These are phyloP conservation scores for Decorospora gaudefroyi DNA, from an alignment of 2,329 filamentous ascomycete species.

Conservation along the genomic window DNA sequence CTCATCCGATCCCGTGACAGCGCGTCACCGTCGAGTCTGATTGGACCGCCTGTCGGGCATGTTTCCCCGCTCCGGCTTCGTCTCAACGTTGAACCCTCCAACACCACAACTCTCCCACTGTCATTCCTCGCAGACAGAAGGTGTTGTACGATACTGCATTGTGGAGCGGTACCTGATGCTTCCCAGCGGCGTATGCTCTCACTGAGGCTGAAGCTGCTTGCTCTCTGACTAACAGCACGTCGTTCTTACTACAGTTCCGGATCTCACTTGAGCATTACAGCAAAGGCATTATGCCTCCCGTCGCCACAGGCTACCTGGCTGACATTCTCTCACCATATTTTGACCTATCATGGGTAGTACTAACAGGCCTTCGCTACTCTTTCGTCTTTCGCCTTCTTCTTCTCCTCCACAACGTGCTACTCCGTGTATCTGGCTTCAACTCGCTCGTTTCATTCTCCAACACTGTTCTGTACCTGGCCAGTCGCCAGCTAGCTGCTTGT, in stretches of 20 bases:
- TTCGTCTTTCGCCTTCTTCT: background rate
- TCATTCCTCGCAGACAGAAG: background rate
- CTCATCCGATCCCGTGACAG: conserved; percentile 23
- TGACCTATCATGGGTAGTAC: background rate
- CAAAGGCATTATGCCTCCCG: conserved; percentile 7
- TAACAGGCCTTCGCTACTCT: background rate
- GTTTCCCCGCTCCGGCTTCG: conserved; percentile 3
- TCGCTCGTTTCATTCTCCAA: background rate
- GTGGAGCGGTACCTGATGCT: background rate
- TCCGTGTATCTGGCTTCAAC: background rate
- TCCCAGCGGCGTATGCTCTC: background rate
- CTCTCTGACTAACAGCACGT: conserved; percentile 14
- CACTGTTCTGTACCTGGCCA: background rate
- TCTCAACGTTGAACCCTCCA: too few species aligned
- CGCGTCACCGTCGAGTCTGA: conserved; percentile 14
- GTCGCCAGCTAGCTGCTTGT: background rate
- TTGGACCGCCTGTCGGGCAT: conserved; percentile 1
- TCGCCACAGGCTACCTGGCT: background rate
- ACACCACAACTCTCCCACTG: conserved; percentile 4
- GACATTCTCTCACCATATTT: conserved; percentile 18
- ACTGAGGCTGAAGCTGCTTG: background rate
- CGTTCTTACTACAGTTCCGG: conserved; percentile 15
- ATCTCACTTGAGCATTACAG: conserved; percentile 21
- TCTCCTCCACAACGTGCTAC: conserved; percentile 1
- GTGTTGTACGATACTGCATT: background rate